phyloP scores from a whole-genome alignment of 1,284 basidiomycete genomes.

The Mycosarcoma maydis region DNA sequence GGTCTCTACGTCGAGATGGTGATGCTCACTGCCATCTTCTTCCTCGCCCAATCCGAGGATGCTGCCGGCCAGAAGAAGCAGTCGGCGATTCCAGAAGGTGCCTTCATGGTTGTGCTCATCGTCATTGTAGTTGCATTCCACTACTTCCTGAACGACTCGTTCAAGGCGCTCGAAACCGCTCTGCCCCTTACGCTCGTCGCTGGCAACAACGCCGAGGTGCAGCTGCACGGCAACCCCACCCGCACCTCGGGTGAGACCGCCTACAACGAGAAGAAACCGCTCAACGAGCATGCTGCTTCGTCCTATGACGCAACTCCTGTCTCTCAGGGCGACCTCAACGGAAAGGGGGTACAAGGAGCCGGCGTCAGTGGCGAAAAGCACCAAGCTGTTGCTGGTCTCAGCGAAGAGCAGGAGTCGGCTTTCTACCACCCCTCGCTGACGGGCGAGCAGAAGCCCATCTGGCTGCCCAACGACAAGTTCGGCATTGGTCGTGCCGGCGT shows the following conservation, averaged over 20 bases:
- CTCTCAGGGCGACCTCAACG: conserved; percentile 7
- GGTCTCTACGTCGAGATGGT: conserved; percentile 70
- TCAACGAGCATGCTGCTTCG: conserved; percentile 16
- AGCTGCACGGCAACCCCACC: conserved; percentile 12
- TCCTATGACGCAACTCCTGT: conserved; percentile 11
- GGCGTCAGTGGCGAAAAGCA: conserved; percentile 8
- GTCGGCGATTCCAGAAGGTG: conserved; percentile 68
- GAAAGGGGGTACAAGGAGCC: conserved; percentile 27
- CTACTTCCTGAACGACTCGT: conserved; percentile 66
- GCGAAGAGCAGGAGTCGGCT: conserved; percentile 39
- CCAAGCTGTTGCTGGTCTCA: conserved; percentile 5
- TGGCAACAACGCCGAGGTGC: conserved; percentile 10
- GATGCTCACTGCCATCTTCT: conserved; percentile 63
- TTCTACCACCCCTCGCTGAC: conserved; percentile 61
- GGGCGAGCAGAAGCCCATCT: conserved; percentile 59
- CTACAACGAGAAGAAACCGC: conserved; percentile 52
- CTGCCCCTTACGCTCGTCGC: conserved; percentile 53
- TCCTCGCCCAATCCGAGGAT: conserved; percentile 54
- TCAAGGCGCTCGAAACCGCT: conserved; percentile 52
- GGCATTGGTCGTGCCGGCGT: conserved; percentile 61
- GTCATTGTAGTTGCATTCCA: conserved; percentile 75
- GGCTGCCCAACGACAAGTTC: conserved; percentile 64
- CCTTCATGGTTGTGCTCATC: conserved; percentile 84
- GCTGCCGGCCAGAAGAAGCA: conserved; percentile 35
- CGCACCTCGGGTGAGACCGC: conserved; percentile 45